Percentiles rank a stretch among this genome's conserved stretches.
These are phyloP conservation scores for Malassezia caprae DNA, from an alignment of 1,284 basidiomycete genomes.

Conservation along the genomic window DNA sequence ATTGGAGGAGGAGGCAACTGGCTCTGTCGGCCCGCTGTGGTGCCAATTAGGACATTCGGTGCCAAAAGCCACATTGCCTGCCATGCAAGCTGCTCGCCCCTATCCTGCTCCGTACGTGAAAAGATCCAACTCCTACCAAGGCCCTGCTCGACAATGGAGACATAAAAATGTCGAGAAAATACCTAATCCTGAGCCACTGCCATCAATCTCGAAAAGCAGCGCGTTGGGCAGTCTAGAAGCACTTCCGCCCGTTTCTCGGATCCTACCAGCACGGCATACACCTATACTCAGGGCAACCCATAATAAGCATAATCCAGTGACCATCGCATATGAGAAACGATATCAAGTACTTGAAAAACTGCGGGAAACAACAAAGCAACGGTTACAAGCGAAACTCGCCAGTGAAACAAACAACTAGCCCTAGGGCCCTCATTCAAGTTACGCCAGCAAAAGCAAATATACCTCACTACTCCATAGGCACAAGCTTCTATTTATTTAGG, in stretches of 20 bases:
- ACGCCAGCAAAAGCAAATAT: neutral
- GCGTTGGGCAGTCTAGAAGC: neutral
- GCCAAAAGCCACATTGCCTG: neutral
- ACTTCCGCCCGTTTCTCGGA: neutral
- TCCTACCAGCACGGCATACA: neutral
- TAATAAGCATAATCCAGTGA: neutral
- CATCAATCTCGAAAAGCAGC: neutral
- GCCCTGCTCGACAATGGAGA: too few relatives aligned
- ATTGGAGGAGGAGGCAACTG: neutral
- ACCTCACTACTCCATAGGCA: neutral
- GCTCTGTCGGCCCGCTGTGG: neutral
- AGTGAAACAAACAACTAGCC: neutral
- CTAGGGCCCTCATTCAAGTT: neutral
- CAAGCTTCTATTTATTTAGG: slow-evolving; percentile 4
- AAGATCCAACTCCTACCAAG: too few relatives aligned
- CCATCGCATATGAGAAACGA: neutral
- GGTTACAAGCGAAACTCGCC: neutral
- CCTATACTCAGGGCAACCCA: neutral
- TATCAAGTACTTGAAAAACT: neutral
- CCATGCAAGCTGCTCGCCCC: too few relatives aligned
- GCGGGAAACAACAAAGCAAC: neutral
- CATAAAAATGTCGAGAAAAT: neutral
- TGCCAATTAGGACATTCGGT: neutral
- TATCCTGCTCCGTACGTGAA: too few relatives aligned
- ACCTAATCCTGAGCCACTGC: neutral